These are phyloP conservation scores for Phaeodactylum tricornutum DNA, from an alignment of 108 stramenopile species.

Conservation along the genomic window DNA sequence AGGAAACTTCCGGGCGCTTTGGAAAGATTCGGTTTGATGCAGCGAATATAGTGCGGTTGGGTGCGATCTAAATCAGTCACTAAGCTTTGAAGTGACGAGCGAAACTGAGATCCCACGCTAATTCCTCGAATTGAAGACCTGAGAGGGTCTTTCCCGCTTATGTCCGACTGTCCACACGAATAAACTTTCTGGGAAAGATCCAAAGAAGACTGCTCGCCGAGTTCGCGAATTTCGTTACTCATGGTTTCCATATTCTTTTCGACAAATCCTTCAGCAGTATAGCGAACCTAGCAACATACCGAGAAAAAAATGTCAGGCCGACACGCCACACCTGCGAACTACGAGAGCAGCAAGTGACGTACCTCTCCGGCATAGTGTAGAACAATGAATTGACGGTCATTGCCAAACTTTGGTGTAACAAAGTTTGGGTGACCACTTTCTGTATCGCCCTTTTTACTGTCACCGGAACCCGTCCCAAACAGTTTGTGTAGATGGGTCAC, in stretches of 20 bases:
- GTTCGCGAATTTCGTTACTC: constrained; percentile 73
- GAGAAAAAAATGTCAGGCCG: not conserved
- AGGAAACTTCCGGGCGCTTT: constrained; percentile 62
- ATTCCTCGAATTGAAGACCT: constrained; percentile 76
- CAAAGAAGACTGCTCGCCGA: constrained; percentile 49
- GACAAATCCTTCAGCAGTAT: constrained; percentile 82
- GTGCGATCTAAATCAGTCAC: constrained; percentile 76
- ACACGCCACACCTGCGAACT: not conserved
- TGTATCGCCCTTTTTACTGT: constrained; percentile 35
- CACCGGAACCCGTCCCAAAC: constrained; percentile 35
- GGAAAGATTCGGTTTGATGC: constrained; percentile 84
- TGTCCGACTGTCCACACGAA: constrained; percentile 3
- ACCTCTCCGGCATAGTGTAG: constrained; percentile 93
- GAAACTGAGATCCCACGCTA: constrained; percentile 84
- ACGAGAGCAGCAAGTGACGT: not conserved
- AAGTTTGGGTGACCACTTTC: constrained; percentile 47
- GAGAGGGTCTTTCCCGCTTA: constrained; percentile 11
- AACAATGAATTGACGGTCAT: constrained; percentile 80
- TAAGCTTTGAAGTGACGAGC: constrained; percentile 65
- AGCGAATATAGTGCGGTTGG: constrained; percentile 86
- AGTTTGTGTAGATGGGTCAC: constrained; percentile 77
- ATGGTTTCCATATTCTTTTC: constrained; percentile 91
- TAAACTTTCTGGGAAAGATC: constrained; percentile 42
- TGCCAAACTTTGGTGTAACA: constrained; percentile 83
- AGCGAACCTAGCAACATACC: constrained; percentile 32